A percentile compares a stretch with the other conserved stretches of the same genome.
Conservation (phyloP, 2,329 filamentous ascomycete genomes). For the Aspergillus unguis region DNA sequence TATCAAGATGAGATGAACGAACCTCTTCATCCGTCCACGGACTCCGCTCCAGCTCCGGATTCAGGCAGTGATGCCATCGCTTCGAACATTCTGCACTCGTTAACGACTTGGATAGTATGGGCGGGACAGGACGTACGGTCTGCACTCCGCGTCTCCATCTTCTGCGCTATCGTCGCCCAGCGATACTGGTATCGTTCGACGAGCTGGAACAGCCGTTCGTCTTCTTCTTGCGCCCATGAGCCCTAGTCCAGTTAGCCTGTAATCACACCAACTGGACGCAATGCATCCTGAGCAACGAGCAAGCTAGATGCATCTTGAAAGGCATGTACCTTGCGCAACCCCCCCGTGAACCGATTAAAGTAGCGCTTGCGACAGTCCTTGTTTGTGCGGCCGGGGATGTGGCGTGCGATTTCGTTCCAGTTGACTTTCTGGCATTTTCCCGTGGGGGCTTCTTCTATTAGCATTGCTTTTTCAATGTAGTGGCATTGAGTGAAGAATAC, state of each 20-base stretch:
- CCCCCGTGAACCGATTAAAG: conserved; percentile 11
- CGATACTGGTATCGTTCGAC: conserved; percentile 10
- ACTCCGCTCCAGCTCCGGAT: conserved; percentile 12
- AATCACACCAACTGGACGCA: too few relatives aligned
- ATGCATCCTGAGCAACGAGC: not conserved
- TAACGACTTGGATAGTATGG: not conserved
- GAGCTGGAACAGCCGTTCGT: conserved; percentile 5
- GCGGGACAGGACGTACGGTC: conserved; percentile 2
- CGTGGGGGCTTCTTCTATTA: conserved; percentile 1
- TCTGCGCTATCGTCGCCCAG: conserved; percentile 13
- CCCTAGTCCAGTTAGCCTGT: not conserved
- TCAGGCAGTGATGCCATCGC: conserved; percentile 14
- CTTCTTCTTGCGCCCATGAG: conserved; percentile 11
- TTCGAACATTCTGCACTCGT: conserved; percentile 7
- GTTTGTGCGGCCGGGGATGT: conserved; percentile 14
- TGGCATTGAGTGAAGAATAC: not conserved
- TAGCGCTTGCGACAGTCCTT: conserved; percentile 15
- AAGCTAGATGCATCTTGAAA: too few relatives aligned
- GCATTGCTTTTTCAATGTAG: not conserved
- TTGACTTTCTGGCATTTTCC: conserved; percentile 13
- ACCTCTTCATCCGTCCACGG: conserved; percentile 12
- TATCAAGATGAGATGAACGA: not conserved
- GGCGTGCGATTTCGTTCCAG: conserved; percentile 14
- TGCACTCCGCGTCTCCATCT: conserved; percentile 12
- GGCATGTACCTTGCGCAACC: conserved; percentile 7